Evolutionary conservation across 306 rosid genomes (phyloP), one percentile per base, ranked within the genome.

Genomic region (Heteromeles arbutifolia): DNA sequence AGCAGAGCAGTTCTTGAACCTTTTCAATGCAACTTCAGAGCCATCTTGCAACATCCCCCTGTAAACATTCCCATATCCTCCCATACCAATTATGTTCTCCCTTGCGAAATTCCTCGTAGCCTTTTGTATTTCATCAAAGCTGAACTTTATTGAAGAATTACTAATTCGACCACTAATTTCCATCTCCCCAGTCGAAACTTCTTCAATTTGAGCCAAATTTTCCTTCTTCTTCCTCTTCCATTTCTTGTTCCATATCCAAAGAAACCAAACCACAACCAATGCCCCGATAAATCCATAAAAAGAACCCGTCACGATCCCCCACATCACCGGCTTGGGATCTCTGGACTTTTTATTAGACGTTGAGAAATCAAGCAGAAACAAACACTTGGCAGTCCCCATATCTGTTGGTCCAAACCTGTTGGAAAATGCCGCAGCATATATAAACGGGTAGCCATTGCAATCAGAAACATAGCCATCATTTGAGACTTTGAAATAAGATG

Each of bases 51-150:
- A 66, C 10, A 66, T 56, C 57, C 84, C 84, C 32, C 71, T 81
- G 43, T 81, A 76, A 22, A 81, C 78, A 57, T 76, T 81, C n/a
- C 84, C 78, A 77, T 65, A 81, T 72, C 70, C 81, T 25, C 78
- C 78, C 41, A 19, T 44, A 1, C 81, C 84, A 21, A 81, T 58
- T 22, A 72, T 72, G 50, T 82, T 82, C 12, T 82, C 75, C 63
- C 76, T 67, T 10, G 82, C 73, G 29, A 82, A 82, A 54, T 67
- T 82, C 21, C 54, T 45, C 18, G 82, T 34, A 26, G 79, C 85
- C n/a, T 50, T 77, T 29, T 41, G 65, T 14, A 77, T 61, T 44
- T 77, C 85, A 32, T 67, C 81, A 2, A 66, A 59, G 26, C 74
- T 77, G 53, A 82, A 67, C 50, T 48, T 77, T 13, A 11, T 13